Evolutionary conservation across 306 rosid species (phyloP).

Genomic region (Alnus rubra): DNA sequence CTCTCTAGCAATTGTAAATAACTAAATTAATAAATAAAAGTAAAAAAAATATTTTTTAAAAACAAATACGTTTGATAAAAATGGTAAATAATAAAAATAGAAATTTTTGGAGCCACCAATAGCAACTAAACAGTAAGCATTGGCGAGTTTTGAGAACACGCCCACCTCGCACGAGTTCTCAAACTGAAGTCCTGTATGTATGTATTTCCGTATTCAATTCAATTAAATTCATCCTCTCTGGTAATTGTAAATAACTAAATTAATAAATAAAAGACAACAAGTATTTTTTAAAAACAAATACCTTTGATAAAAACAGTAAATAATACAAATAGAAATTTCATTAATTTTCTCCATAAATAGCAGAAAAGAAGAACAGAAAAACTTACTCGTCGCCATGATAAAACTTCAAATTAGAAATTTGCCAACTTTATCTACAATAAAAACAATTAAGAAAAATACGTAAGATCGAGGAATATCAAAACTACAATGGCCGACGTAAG

Average conservation of each 20-base stretch:
- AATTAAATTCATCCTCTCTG: neutral
- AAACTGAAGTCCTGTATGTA: constrained; percentile 71
- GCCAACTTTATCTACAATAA: neutral
- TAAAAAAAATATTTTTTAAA: neutral
- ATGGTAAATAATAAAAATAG: constrained; percentile 22
- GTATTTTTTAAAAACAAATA: neutral
- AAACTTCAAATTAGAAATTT: neutral
- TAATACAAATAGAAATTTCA: neutral
- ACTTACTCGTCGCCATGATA: neutral
- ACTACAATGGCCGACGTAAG: too few species aligned
- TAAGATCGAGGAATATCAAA: neutral
- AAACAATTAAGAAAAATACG: neutral
- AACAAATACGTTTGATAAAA: too few species aligned
- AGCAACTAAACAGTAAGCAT: constrained; percentile 93
- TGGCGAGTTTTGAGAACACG: constrained; percentile 92
- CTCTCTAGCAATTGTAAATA: too few species aligned
- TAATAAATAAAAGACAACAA: neutral
- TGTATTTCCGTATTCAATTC: neutral
- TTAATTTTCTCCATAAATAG: neutral
- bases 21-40: neutral
- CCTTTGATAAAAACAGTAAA: too few species aligned
- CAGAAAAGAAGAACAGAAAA: neutral
- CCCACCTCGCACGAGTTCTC: constrained; percentile 92
- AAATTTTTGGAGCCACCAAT: constrained; percentile 95
- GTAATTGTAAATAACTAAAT: neutral